Percentiles rank a stretch among this genome's conserved stretches.
These are phyloP conservation scores for Komagataella pastoris DNA, from an alignment of 805 yeast genomes.

Conservation along the genomic window DNA sequence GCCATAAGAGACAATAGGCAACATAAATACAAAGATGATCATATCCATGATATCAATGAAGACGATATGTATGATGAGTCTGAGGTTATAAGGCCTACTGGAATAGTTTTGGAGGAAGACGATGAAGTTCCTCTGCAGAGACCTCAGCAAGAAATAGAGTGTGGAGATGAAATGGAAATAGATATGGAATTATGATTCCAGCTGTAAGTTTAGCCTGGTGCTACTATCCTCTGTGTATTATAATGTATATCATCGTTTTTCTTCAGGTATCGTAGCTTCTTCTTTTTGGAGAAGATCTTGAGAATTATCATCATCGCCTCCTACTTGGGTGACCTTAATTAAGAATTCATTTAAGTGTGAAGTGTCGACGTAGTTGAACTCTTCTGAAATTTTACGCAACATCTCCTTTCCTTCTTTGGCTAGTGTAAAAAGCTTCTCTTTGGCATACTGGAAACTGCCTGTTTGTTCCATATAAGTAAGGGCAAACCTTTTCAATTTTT, in stretches of 20 bases:
- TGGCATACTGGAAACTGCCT: constrained; percentile 26
- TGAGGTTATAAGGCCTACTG: neutral
- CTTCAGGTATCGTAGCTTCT: neutral
- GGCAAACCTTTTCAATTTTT: constrained; percentile 34
- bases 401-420: constrained; percentile 10
- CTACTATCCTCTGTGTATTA: neutral
- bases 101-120: neutral
- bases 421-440: constrained; percentile 14
- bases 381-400: constrained; percentile 5
- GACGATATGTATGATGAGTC: neutral
- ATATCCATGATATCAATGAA: neutral
- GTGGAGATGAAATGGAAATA: constrained; percentile 3
- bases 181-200: constrained; percentile 2
- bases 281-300: too few relatives aligned
- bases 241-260: neutral
- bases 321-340: neutral
- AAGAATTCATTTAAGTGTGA: neutral
- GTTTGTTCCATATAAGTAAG: constrained; percentile 29
- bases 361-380: neutral
- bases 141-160: neutral
- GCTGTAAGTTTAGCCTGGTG: neutral
- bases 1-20: neutral
- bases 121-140: neutral
- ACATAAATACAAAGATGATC: constrained; percentile 2
- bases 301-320: neutral